A percentile compares a stretch with the other conserved stretches of the same genome.
These are phyloP conservation scores for Penicillium mononematosum DNA, from an alignment of 495 filamentous ascomycete species.

Conservation along the genomic window DNA sequence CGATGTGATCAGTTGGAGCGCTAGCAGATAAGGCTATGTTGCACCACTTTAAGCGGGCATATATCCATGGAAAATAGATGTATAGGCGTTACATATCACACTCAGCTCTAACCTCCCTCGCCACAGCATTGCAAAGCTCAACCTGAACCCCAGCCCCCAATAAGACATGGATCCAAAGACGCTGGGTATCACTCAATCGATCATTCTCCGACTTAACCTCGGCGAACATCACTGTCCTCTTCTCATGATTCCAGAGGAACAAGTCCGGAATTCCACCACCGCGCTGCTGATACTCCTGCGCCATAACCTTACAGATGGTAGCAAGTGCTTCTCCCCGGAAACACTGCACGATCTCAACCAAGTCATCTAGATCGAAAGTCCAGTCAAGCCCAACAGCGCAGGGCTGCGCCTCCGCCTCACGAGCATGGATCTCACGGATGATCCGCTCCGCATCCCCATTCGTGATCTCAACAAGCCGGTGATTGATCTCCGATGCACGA, in stretches of 20 bases:
- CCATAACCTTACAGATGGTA: conserved; percentile 85
- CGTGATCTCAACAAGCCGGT: conserved; percentile 76
- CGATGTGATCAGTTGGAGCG: neutral
- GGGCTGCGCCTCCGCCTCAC: conserved; percentile 65
- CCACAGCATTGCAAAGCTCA: conserved; percentile 85
- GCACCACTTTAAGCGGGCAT: neutral
- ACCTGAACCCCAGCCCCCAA: conserved; percentile 79
- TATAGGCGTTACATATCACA: neutral
- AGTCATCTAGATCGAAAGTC: conserved; percentile 77
- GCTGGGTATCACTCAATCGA: conserved; percentile 91
- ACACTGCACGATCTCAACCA: conserved; percentile 76
- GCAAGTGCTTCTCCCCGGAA: conserved; percentile 79
- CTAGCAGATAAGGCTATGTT: neutral
- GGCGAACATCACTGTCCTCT: conserved; percentile 70
- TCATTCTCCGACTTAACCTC: conserved; percentile 97
- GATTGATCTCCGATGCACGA: conserved; percentile 84
- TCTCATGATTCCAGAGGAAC: conserved; percentile 71
- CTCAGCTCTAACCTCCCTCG: conserved; percentile 58
- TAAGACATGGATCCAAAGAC: conserved; percentile 94
- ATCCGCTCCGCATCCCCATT: conserved; percentile 71
- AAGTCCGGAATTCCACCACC: conserved; percentile 91
- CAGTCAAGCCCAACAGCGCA: conserved; percentile 90
- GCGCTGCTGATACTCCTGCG: conserved; percentile 86
- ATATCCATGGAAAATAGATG: neutral
- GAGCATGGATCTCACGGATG: conserved; percentile 62